Base-by-base conservation (phyloP, 2,329 filamentous ascomycete species). In the Apiospora sp. region DNA sequence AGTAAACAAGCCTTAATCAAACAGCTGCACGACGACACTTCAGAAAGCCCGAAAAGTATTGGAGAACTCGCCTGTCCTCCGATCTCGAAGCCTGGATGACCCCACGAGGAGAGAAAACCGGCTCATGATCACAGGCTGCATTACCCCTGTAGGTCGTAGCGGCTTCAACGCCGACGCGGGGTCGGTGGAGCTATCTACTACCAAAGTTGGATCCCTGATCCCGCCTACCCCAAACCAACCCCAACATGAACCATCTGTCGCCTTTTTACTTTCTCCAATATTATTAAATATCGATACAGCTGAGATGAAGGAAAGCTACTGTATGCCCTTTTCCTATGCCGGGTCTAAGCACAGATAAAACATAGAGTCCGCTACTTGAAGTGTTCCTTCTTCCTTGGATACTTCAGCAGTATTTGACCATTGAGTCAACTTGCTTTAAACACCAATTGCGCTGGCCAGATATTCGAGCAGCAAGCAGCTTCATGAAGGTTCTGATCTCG, bases 151-250 rank as follows among this genome's bases (percentile, higher is more conserved):
- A 49, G 46, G 46, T 3, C 8, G 58, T n/a, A 64, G 34, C 58
- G 58, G 58, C 58, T 41, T 49, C 30, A 24, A 34, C 30, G 19
- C 22, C 34, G 58, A 64, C 58, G 58, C 58, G 58, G 58, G 58
- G 58, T 64, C 22, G 13, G 58, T 64, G 58, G 58, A n/a, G 34
- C 19, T 19, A n/a, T n/a, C 14, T 3, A 12, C 19, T 22, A 61
- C 54, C n/a, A 37, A 34, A 61, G 22, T 30, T 43, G 22, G 22
- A n/a, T 68, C 67, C 24, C 13, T 44, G 24, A 30, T 48, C 67
- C 46, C 27, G 43, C 37, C 16, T 68, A 68, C 67, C 67, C 44
- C 67, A 49, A 49, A n/a, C 58, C 34, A 41, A 64, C 58, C 58
- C 58, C 58, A 61, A 49, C n/a, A 49, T 49, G 46, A 37, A 5